Conservation (phyloP, 768 basidiomycete genomes). For the Myochromella boudieri region DNA sequence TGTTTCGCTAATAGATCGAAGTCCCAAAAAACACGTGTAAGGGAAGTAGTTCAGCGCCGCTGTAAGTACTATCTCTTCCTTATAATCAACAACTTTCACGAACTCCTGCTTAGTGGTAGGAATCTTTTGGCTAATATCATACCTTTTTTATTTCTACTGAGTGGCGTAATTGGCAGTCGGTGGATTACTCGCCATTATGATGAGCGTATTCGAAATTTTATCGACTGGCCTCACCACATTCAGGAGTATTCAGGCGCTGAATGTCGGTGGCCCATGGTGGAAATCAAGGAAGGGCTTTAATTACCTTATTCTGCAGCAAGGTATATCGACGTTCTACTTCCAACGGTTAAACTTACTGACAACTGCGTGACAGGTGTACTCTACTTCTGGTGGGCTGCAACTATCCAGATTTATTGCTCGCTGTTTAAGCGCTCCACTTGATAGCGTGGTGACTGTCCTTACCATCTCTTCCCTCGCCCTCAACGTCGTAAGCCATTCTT, state of each 20-base stretch:
- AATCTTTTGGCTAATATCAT: neutral
- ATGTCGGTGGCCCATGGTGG: slow-evolving; percentile 15
- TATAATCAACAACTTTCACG: neutral
- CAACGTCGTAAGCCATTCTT: slow-evolving; percentile 21
- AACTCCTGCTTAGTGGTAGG: slow-evolving; percentile 1
- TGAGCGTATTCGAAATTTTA: slow-evolving; percentile 26
- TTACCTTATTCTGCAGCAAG: slow-evolving; percentile 27
- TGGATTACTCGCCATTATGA: slow-evolving; percentile 26
- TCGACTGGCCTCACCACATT: slow-evolving; percentile 23
- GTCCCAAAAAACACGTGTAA: slow-evolving; percentile 22
- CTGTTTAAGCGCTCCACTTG: neutral
- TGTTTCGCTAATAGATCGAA: too few species aligned
- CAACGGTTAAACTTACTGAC: neutral
- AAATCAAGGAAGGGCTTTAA: slow-evolving; percentile 19
- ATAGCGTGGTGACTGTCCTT: slow-evolving; percentile 22
- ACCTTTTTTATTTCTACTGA: neutral
- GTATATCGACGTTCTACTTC: slow-evolving; percentile 7
- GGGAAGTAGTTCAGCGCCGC: slow-evolving; percentile 19
- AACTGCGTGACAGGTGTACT: slow-evolving; percentile 18
- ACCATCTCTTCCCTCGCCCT: slow-evolving; percentile 24
- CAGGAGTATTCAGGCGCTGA: slow-evolving; percentile 24
- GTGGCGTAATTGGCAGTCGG: slow-evolving; percentile 14
- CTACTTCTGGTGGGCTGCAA: slow-evolving; percentile 24
- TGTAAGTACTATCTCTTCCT: slow-evolving; percentile 2
- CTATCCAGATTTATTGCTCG: neutral